These are phyloP conservation scores for Quercus cerris DNA, from an alignment of 306 rosid genomes.

Conservation along the genomic window DNA sequence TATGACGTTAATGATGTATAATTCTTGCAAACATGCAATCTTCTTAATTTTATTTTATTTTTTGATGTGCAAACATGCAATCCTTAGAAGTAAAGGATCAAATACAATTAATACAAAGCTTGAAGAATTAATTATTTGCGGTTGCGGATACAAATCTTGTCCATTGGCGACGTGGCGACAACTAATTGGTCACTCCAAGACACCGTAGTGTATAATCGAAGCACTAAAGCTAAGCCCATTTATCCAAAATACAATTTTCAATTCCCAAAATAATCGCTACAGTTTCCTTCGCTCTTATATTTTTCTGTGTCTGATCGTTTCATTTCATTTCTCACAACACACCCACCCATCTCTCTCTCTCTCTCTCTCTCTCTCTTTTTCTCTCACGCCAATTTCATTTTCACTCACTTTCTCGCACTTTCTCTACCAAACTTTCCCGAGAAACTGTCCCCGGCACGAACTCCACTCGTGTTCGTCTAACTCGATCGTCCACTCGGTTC, in stretches of 20 bases:
- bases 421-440: constrained; percentile 21
- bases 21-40: no score
- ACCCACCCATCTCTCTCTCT: neutral
- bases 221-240: neutral
- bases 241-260: neutral
- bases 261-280: neutral
- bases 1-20: no score
- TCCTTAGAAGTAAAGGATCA: no score
- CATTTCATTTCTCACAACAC: neutral
- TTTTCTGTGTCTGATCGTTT: neutral
- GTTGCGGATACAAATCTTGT: no score
- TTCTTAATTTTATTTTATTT: no score
- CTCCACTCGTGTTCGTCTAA: neutral
- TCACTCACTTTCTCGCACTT: constrained; percentile 12
- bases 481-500: constrained; percentile 10
- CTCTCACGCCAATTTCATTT: neutral
- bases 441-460: neutral
- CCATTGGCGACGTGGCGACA: neutral
- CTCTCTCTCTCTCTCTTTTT: neutral
- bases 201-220: neutral
- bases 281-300: neutral
- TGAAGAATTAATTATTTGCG: no score
- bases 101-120: no score
- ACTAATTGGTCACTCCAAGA: neutral
- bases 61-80: no score